phyloP scores from a whole-genome alignment of 2,329 filamentous ascomycete genomes.

The Fusarium vanettenii region DNA sequence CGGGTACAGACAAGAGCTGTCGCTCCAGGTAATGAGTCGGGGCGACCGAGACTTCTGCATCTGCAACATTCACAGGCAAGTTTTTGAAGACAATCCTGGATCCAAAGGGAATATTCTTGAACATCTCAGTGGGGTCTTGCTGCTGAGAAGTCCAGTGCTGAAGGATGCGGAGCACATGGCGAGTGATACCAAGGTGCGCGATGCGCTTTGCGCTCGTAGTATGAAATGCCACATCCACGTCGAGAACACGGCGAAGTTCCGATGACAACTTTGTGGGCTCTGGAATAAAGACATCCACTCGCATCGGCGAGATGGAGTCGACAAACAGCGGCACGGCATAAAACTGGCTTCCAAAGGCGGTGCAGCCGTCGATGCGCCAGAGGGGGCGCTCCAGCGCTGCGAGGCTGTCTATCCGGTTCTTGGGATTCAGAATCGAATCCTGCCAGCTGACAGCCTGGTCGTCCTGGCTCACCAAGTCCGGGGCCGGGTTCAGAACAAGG shows the following conservation, averaged over 20 bases:
- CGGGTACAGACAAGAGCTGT: slow-evolving; percentile 59
- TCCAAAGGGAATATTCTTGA: slow-evolving; percentile 65
- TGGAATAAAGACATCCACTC: slow-evolving; percentile 69
- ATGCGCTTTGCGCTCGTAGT: slow-evolving; percentile 63
- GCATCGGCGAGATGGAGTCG: slow-evolving; percentile 58
- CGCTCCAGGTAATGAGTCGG: slow-evolving; percentile 65
- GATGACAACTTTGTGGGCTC: slow-evolving; percentile 57
- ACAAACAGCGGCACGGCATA: slow-evolving; percentile 67
- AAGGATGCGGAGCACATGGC: slow-evolving; percentile 65
- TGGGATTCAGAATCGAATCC: slow-evolving; percentile 66
- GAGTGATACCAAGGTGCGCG: slow-evolving; percentile 61
- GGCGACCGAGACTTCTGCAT: slow-evolving; percentile 59
- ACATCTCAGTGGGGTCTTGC: slow-evolving; percentile 48
- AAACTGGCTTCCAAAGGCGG: slow-evolving; percentile 67
- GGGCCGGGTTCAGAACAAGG: slow-evolving; percentile 4
- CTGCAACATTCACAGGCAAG: slow-evolving; percentile 59
- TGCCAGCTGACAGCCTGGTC: slow-evolving; percentile 52
- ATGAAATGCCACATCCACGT: slow-evolving; percentile 64
- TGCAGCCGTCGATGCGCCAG: slow-evolving; percentile 71
- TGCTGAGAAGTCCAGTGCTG: slow-evolving; percentile 60
- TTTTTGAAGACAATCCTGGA: slow-evolving; percentile 67
- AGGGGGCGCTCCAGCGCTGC: slow-evolving; percentile 55
- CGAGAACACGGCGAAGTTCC: slow-evolving; percentile 58
- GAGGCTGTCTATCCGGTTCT: slow-evolving; percentile 70
- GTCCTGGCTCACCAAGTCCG: slow-evolving; percentile 2